Evolutionary conservation across 202 grass and related monocot species (phyloP).

Genomic region (Musa balbisiana): DNA sequence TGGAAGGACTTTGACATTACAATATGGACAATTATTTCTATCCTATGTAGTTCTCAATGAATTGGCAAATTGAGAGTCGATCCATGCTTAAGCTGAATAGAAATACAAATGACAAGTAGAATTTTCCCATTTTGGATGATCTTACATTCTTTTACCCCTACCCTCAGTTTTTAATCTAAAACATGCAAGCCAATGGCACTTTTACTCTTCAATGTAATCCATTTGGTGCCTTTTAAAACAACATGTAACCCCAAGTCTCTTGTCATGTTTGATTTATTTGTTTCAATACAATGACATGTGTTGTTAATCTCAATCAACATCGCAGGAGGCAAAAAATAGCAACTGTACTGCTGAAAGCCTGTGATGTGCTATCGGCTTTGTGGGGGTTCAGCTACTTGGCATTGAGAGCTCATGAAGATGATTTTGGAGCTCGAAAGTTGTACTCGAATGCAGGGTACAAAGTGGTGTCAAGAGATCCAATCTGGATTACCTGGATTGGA

Average conservation of each 20-base stretch:
- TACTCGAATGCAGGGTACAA: conserved; percentile 62
- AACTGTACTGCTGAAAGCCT: conserved; percentile 68
- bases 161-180: too few species aligned
- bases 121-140: too few species aligned
- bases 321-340: conserved; percentile 69
- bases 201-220: too few species aligned
- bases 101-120: too few species aligned
- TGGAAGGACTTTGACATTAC: too few species aligned
- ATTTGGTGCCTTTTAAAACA: too few species aligned
- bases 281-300: neutral
- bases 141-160: too few species aligned
- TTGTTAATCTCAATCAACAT: neutral
- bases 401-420: conserved; percentile 71
- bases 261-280: neutral
- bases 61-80: too few species aligned
- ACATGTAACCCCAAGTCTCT: neutral
- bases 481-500: conserved; percentile 64
- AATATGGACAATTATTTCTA: too few species aligned
- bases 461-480: conserved; percentile 52
- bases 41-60: too few species aligned
- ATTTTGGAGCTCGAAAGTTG: conserved; percentile 41
- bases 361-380: conserved; percentile 40
- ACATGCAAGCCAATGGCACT: too few species aligned
- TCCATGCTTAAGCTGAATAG: too few species aligned
- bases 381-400: conserved; percentile 65